Evolutionary conservation across 2,329 filamentous ascomycete species (phyloP).

Genomic region (Aureobasidium mangrovei): DNA sequence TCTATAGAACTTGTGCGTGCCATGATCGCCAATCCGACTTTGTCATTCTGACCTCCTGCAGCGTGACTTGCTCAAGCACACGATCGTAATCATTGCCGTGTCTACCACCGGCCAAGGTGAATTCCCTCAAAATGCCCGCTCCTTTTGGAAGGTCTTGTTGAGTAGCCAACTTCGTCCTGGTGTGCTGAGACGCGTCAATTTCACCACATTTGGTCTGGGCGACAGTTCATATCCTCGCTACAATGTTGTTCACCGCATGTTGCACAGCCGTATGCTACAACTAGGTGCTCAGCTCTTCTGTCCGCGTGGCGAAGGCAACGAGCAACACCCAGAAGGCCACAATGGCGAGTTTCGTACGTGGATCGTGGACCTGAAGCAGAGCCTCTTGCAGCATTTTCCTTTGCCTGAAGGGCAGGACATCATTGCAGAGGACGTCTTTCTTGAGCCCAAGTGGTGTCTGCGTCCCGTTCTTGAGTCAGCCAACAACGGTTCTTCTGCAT

Average conservation of each 20-base stretch:
- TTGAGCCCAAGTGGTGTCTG: constrained; percentile 67
- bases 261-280: constrained; percentile 74
- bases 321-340: constrained; percentile 86
- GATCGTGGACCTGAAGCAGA: constrained; percentile 51
- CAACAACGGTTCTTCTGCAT: neutral
- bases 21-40: neutral
- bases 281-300: constrained; percentile 72
- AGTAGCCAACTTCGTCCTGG: constrained; percentile 65
- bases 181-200: constrained; percentile 60
- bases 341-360: constrained; percentile 29
- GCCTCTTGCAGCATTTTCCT: constrained; percentile 59
- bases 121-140: constrained; percentile 70
- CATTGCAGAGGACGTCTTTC: constrained; percentile 63
- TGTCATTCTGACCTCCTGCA: constrained; percentile 18
- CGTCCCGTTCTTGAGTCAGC: constrained; percentile 19
- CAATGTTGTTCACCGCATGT: constrained; percentile 85
- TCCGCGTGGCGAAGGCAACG: constrained; percentile 77
- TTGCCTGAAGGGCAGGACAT: constrained; percentile 57
- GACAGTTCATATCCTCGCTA: constrained; percentile 92
- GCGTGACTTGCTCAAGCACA: constrained; percentile 37
- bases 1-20: constrained; percentile 60
- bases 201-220: constrained; percentile 82
- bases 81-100: constrained; percentile 66
- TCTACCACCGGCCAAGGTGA: constrained; percentile 95
- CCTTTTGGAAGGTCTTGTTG: constrained; percentile 78